phyloP scores from a whole-genome alignment of 108 stramenopile species.

The Fistulifera pelliculosa region DNA sequence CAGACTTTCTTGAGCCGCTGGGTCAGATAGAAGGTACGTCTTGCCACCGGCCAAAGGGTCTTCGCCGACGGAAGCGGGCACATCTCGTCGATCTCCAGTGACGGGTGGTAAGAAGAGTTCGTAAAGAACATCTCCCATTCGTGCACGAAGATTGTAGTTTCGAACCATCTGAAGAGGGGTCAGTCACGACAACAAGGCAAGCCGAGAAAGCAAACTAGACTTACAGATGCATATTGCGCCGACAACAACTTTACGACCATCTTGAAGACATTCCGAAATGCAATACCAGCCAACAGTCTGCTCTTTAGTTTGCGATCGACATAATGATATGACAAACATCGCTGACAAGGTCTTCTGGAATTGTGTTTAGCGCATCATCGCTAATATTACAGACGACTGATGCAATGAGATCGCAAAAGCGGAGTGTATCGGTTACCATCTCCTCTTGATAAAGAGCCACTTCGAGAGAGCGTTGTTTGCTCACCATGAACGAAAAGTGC shows the following conservation, averaged over 20 bases:
- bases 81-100: constrained; percentile 35
- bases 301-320: constrained; percentile 46
- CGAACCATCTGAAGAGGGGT: constrained; percentile 55
- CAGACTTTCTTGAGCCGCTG: constrained; percentile 72
- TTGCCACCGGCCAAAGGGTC: constrained; percentile 64
- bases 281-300: constrained; percentile 45
- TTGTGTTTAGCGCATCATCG: constrained; percentile 39
- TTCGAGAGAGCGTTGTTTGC: constrained; percentile 48
- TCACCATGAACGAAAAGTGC: constrained; percentile 44
- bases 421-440: constrained; percentile 50
- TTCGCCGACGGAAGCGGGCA: constrained; percentile 47
- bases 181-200: too few species aligned
- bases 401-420: constrained; percentile 59
- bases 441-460: constrained; percentile 60
- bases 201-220: constrained; percentile 5
- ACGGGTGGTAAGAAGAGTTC: constrained; percentile 74
- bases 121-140: constrained; percentile 86
- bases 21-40: constrained; percentile 68
- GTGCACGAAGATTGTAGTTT: constrained; percentile 91
- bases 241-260: constrained; percentile 69
- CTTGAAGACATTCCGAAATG: constrained; percentile 55
- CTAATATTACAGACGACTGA: constrained; percentile 44
- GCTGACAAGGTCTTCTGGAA: constrained; percentile 79
- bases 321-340: constrained; percentile 69
- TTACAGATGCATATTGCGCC: constrained; percentile 49